Evolutionary conservation across 192 early-diverging fungal species (phyloP).

Genomic region (Thoreauomyces humboldtii): DNA sequence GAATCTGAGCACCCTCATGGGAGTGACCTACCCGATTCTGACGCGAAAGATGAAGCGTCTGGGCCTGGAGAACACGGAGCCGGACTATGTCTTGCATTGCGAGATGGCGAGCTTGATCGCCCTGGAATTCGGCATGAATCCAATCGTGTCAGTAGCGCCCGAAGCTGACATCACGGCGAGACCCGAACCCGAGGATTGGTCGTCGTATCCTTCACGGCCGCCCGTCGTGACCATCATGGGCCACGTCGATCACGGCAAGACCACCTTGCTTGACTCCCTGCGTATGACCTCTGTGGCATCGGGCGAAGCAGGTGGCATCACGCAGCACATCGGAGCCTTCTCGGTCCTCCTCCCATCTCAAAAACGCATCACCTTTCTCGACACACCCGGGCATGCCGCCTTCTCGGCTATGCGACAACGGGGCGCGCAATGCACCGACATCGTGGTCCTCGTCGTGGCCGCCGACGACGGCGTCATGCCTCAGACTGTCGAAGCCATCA

Average conservation of each 20-base stretch:
- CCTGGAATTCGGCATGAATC: slow-evolving; percentile 84
- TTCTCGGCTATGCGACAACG: slow-evolving; percentile 93
- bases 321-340: slow-evolving; percentile 98
- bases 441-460: slow-evolving; percentile 94
- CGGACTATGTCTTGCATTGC: slow-evolving; percentile 76
- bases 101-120: slow-evolving; percentile 85
- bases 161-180: slow-evolving; percentile 60
- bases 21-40: slow-evolving; percentile 67
- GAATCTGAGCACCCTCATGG: slow-evolving; percentile 75
- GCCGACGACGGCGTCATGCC: slow-evolving; percentile 99
- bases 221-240: slow-evolving; percentile 98
- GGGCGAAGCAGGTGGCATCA: slow-evolving; percentile 94
- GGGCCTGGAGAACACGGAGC: slow-evolving; percentile 77
- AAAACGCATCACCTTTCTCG: slow-evolving; percentile 87
- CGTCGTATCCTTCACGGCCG: slow-evolving; percentile 68
- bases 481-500: slow-evolving; percentile 93
- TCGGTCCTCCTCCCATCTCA: slow-evolving; percentile 68
- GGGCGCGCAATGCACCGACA: slow-evolving; percentile 91
- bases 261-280: slow-evolving; percentile 87
- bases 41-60: slow-evolving; percentile 69
- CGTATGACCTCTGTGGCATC: slow-evolving; percentile 88
- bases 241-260: slow-evolving; percentile 96
- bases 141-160: slow-evolving; percentile 63
- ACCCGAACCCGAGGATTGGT: slow-evolving; percentile 71
- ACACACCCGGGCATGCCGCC: slow-evolving; percentile 96